phyloP scores from a whole-genome alignment of 805 yeast genomes.

The Grigorovia jiainica region DNA sequence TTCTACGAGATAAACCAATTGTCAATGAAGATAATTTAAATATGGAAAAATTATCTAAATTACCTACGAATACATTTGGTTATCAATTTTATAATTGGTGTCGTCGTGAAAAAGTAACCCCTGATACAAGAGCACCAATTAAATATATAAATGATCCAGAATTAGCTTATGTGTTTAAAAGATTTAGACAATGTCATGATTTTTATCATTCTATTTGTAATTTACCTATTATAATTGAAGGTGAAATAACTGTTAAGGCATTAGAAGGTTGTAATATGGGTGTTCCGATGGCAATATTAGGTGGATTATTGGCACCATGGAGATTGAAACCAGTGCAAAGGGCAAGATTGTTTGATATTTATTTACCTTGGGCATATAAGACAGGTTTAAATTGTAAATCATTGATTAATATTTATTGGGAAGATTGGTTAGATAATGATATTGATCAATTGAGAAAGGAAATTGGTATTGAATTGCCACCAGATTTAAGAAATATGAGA shows the following conservation, averaged over 20 bases:
- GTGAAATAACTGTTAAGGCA: constrained; percentile 91
- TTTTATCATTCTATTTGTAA: constrained; percentile 91
- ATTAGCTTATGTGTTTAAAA: constrained; percentile 82
- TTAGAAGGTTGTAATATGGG: constrained; percentile 89
- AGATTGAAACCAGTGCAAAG: constrained; percentile 58
- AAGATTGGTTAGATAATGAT: constrained; percentile 62
- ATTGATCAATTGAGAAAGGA: constrained; percentile 61
- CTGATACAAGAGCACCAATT: constrained; percentile 88
- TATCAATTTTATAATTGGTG: constrained; percentile 74
- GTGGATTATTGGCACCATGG: constrained; percentile 82
- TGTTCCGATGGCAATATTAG: constrained; percentile 91
- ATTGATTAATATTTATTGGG: constrained; percentile 88
- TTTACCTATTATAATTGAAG: constrained; percentile 84
- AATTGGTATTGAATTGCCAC: constrained; percentile 68
- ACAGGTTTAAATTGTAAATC: constrained; percentile 68
- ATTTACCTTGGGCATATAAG: constrained; percentile 79
- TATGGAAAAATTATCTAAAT: constrained; percentile 44
- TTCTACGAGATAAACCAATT: constrained; percentile 71
- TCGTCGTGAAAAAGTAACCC: constrained; percentile 78
- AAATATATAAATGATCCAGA: constrained; percentile 82
- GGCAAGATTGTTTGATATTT: constrained; percentile 52
- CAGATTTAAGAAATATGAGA: constrained; percentile 64
- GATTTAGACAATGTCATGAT: constrained; percentile 95
- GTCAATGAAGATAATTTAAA: constrained; percentile 67
- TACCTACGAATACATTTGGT: constrained; percentile 70